These are phyloP conservation scores for Puccinia brachypodii DNA, from an alignment of 1,284 basidiomycete genomes.

Conservation along the genomic window DNA sequence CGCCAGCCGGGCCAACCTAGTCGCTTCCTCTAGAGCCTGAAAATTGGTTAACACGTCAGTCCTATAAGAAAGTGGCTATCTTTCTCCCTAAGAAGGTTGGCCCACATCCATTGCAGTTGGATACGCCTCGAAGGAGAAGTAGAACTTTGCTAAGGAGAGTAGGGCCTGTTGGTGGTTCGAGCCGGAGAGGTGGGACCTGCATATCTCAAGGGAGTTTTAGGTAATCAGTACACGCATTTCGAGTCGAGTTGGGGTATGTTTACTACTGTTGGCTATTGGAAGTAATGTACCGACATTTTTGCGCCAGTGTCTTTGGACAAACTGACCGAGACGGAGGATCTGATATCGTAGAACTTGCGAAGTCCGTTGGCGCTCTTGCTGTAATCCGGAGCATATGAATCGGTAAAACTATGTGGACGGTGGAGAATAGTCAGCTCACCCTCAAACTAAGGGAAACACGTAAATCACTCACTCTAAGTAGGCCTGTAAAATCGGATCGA, in stretches of 20 bases:
- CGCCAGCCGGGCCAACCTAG: constrained; percentile 33
- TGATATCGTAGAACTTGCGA: constrained; percentile 38
- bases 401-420: constrained; percentile 24
- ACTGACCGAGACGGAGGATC: not conserved
- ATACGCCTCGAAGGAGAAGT: constrained; percentile 44
- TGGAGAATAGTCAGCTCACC: not conserved
- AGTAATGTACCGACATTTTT: not conserved
- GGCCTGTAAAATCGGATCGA: constrained; percentile 10
- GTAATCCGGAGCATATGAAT: constrained; percentile 43
- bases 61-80: too few species aligned
- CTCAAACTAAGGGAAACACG: not conserved
- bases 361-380: constrained; percentile 24
- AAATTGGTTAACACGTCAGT: not conserved
- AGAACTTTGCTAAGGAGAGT: constrained; percentile 36
- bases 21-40: constrained; percentile 40
- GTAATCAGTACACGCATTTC: not conserved
- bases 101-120: constrained; percentile 42
- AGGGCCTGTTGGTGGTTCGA: constrained; percentile 44
- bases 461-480: constrained; percentile 16
- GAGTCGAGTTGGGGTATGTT: too few species aligned
- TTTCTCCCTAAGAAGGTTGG: too few species aligned
- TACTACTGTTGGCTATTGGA: too few species aligned
- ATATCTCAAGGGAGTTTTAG: not conserved
- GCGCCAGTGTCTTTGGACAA: not conserved
- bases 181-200: constrained; percentile 6